Conservation (phyloP, 176 grass and related monocot species). For the Cymbopogon citratus region DNA sequence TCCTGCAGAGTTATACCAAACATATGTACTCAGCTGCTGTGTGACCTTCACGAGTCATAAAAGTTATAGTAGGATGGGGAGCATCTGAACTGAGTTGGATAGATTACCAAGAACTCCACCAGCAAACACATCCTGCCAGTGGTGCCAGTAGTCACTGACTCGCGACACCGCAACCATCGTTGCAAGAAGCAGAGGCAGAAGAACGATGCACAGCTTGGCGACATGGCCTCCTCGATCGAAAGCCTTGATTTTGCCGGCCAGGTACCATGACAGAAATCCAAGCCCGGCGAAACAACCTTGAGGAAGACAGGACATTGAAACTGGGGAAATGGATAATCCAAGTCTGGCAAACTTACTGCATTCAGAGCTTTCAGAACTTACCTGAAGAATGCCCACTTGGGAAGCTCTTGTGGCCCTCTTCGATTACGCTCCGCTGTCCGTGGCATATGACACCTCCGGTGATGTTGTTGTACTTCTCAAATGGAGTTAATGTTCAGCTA, state of each 20-base stretch:
- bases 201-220: not conserved
- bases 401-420: conserved; percentile 2
- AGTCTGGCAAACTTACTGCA: not conserved
- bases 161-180: not conserved
- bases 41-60: not conserved
- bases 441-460: not conserved
- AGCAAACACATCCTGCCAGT: not conserved
- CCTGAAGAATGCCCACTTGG: conserved; percentile 4
- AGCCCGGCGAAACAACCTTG: not conserved
- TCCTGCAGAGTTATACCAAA: not conserved
- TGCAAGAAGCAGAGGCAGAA: not conserved
- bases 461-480: not conserved
- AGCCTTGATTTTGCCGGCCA: not conserved
- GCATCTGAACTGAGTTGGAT: not conserved
- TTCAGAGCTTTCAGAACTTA: not conserved
- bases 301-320: not conserved
- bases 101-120: not conserved
- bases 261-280: conserved; percentile 5
- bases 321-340: not conserved
- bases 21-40: not conserved
- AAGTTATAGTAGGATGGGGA: not conserved
- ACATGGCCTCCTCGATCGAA: conserved; percentile 8
- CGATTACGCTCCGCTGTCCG: not conserved
- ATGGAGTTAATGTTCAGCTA: not conserved
- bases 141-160: conserved; percentile 5